Evolutionary conservation across 2,329 filamentous ascomycete species (phyloP), one percentile per base, ranked within the genome.

Genomic region (Curvularia sp.): DNA sequence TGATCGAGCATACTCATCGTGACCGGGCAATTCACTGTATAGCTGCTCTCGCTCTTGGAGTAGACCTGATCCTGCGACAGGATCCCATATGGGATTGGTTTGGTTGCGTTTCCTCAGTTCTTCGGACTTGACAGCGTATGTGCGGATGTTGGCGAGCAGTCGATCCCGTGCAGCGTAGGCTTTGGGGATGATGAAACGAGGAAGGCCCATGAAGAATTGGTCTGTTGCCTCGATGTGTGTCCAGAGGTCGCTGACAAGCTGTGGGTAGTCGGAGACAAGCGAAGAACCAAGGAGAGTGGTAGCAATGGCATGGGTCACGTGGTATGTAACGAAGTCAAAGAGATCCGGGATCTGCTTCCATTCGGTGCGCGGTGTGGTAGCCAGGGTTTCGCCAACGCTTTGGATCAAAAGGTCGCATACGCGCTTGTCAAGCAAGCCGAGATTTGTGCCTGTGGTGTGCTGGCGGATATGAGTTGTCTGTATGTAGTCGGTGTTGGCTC

Each of bases 31-130:
- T 10, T 60, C 20, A 3, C 56, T 20, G 28, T 65, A 68, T 4
- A 66, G 48, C 18, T 55, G 10, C 22, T 68, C 60, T 10, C 66
- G 61, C 3, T 67, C 61, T 52, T 68, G 66, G 6, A 66, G 48
- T 0, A 68, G 49, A 0, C 26, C 42, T 0, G 61, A 67, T 0
- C 66, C 66, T 3, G 61, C 63, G 2, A 55, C 15, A 3, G 59
- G 43, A 9, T 68, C 55, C 66, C 66, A 68, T 3, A 20, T 18
- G 0, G 31, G 51, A 28, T 62, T 30, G 1, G 55, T 52, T 2
- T 38, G 39, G 12, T 53, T 39, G 4, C 49, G 20, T 0, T 30
- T 42, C 5, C 58, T 53, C 1, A 66, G 10, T 0, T 46, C 26
- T 35, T 65, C 60, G 6, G 54, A 49, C 7, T 55, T 53, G 1